These are phyloP conservation scores for Thalassia testudinum DNA, from an alignment of 116 monocot genomes.

Conservation along the genomic window DNA sequence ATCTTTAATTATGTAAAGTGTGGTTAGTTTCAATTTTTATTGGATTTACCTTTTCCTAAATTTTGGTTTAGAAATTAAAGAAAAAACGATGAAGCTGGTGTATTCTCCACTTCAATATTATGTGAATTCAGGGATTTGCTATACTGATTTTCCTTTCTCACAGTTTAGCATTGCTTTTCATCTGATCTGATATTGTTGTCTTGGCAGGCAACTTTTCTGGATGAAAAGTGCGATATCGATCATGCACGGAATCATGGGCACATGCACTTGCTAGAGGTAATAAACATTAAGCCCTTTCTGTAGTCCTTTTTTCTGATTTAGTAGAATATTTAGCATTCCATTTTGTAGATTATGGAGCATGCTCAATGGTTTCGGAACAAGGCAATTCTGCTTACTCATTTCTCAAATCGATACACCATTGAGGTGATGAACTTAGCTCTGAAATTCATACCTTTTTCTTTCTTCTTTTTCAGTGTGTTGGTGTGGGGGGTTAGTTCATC, in stretches of 20 bases:
- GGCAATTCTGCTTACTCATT: constrained; percentile 86
- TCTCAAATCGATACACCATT: constrained; percentile 78
- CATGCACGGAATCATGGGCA: constrained; percentile 70
- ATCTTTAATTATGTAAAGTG: no score
- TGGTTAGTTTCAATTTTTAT: no score
- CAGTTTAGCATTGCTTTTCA: no score
- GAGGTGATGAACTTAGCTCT: constrained; percentile 27
- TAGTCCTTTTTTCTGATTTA: background rate
- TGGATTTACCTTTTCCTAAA: no score
- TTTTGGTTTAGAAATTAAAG: no score
- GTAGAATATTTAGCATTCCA: background rate
- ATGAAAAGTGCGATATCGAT: constrained; percentile 56
- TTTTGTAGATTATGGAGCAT: constrained; percentile 65
- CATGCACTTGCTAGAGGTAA: constrained; percentile 83
- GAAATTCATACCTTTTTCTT: background rate
- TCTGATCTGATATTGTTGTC: background rate
- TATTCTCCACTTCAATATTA: no score
- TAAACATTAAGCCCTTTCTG: background rate
- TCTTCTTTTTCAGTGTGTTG: background rate
- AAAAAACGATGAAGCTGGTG: no score
- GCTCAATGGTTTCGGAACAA: constrained; percentile 90
- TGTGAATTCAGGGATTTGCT: no score
- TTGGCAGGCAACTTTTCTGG: constrained; percentile 81
- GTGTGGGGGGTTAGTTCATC: no score
- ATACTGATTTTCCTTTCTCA: no score